phyloP scores from a whole-genome alignment of 192 early-diverging fungal genomes.

The Rhizophagus prolifer region DNA sequence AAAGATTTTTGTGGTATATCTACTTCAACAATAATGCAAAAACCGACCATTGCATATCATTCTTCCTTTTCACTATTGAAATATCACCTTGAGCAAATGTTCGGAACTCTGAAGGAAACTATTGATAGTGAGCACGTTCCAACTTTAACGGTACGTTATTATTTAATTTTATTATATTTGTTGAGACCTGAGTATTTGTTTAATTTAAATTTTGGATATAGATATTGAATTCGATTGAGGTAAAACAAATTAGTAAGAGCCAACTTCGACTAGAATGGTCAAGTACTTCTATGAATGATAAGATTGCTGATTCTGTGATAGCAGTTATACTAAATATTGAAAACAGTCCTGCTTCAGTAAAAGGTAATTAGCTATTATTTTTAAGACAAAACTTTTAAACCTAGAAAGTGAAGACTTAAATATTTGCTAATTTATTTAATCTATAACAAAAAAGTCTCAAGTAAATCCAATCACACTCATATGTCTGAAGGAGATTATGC shows the following conservation, averaged over 20 bases:
- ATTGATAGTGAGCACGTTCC: constrained; percentile 38
- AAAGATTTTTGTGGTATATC: constrained; percentile 79
- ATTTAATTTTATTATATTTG: neutral
- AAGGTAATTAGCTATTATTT: constrained; percentile 34
- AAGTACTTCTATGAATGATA: constrained; percentile 88
- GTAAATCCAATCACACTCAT: neutral
- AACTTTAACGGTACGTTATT: constrained; percentile 34
- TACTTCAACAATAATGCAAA: constrained; percentile 75
- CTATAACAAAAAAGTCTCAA: constrained; percentile 3
- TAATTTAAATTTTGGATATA: constrained; percentile 20
- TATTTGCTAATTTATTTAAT: neutral
- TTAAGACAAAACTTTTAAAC: no score
- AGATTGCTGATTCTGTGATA: constrained; percentile 92
- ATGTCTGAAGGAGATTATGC: neutral
- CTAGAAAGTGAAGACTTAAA: no score
- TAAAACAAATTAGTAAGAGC: constrained; percentile 58
- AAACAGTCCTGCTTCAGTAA: constrained; percentile 86
- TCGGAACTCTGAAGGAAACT: constrained; percentile 66
- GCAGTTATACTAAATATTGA: constrained; percentile 85
- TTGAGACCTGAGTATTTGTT: neutral
- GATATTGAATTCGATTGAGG: constrained; percentile 67
- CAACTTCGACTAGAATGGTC: constrained; percentile 87
- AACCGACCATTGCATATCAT: constrained; percentile 71
- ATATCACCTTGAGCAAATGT: constrained; percentile 95
- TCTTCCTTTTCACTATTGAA: constrained; percentile 77